phyloP scores from a whole-genome alignment of 2,329 filamentous ascomycete species.

The Colletotrichum chlorophyti region DNA sequence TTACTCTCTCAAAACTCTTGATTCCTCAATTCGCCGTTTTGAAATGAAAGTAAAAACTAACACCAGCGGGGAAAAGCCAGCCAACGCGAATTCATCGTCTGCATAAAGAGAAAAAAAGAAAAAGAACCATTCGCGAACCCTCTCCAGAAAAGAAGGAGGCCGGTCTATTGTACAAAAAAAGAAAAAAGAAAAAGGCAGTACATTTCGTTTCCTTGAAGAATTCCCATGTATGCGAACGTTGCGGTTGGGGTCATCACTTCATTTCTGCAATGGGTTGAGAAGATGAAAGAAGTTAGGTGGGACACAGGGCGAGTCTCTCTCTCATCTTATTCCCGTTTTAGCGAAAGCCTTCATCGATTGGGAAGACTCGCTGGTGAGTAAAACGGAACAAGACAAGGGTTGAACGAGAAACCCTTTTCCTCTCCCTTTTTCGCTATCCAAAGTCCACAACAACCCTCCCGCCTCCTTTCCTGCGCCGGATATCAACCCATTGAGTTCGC shows the following conservation, averaged over 20 bases:
- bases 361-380: background rate
- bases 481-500: slow-evolving; percentile 4
- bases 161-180: slow-evolving; percentile 25
- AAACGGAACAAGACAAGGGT: background rate
- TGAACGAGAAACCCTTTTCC: background rate
- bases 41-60: slow-evolving; percentile 5
- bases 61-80: background rate
- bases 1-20: slow-evolving; percentile 17
- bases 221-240: slow-evolving; percentile 3
- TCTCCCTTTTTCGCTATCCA: too few species aligned
- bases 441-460: background rate
- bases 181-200: background rate
- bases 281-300: slow-evolving; percentile 10
- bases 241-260: slow-evolving; percentile 27
- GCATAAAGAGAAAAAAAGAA: too few species aligned
- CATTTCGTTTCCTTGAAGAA: background rate
- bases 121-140: too few species aligned
- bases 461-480: slow-evolving; percentile 14
- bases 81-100: slow-evolving; percentile 20
- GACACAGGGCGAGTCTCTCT: too few species aligned
- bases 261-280: slow-evolving; percentile 26
- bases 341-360: background rate
- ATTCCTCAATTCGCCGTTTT: slow-evolving; percentile 25
- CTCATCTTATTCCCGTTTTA: background rate
- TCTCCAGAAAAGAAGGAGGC: background rate